These are phyloP conservation scores for Trypanosoma boissoni DNA, from an alignment of 208 protist genomes.

Conservation along the genomic window DNA sequence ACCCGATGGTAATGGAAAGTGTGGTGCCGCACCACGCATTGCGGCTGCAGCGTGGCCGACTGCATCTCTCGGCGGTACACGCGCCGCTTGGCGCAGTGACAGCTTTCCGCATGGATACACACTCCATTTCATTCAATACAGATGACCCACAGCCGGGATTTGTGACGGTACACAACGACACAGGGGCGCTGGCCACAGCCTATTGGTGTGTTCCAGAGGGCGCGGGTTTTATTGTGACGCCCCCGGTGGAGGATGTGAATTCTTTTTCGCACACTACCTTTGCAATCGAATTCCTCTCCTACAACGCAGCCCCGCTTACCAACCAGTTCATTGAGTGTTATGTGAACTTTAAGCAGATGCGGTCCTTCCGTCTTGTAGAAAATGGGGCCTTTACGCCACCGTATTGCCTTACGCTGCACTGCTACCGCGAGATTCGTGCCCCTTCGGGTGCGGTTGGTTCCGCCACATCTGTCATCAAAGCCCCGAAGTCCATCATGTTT, in stretches of 20 bases:
- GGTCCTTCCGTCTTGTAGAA: slow-evolving; percentile 72
- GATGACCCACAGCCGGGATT: slow-evolving; percentile 15
- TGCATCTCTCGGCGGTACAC: slow-evolving; percentile 5
- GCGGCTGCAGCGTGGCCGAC: not conserved
- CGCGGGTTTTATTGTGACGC: slow-evolving; percentile 57
- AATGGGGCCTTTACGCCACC: slow-evolving; percentile 73
- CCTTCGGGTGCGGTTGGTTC: not conserved
- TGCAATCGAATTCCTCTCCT: not conserved
- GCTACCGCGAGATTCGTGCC: slow-evolving; percentile 20
- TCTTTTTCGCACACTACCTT: slow-evolving; percentile 26
- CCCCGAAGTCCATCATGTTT: slow-evolving; percentile 29
- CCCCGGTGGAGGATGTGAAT: slow-evolving; percentile 51
- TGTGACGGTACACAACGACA: slow-evolving; percentile 76
- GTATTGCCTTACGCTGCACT: slow-evolving; percentile 70
- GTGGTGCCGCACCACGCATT: too few species aligned
- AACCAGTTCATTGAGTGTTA: slow-evolving; percentile 87
- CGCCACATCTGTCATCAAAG: slow-evolving; percentile 4
- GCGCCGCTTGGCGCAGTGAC: slow-evolving; percentile 4
- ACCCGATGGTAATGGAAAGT: too few species aligned
- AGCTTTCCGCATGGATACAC: slow-evolving; percentile 42
- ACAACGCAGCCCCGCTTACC: not conserved
- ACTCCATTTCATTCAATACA: slow-evolving; percentile 33
- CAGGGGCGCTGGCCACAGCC: slow-evolving; percentile 35
- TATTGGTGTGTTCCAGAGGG: slow-evolving; percentile 61
- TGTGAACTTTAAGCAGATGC: slow-evolving; percentile 85